Conservation (phyloP, 2,329 filamentous ascomycete species). For the Orbilia quercus region DNA sequence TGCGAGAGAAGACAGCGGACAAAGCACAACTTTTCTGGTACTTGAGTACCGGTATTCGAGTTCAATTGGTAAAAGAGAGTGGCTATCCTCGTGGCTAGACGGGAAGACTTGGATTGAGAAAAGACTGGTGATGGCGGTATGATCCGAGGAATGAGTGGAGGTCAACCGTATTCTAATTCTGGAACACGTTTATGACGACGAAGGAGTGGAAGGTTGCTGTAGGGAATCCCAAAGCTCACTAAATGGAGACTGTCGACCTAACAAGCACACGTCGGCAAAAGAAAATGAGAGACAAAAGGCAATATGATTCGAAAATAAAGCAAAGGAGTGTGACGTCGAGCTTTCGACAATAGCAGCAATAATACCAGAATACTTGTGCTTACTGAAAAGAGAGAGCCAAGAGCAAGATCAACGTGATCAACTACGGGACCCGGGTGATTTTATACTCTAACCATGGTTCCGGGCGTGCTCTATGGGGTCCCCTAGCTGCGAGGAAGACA, state of each 20-base stretch:
- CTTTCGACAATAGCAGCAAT: slow-evolving; percentile 40
- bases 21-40: slow-evolving; percentile 8
- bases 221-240: slow-evolving; percentile 26
- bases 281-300: slow-evolving; percentile 1
- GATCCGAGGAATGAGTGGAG: neutral
- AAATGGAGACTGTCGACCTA: slow-evolving; percentile 39
- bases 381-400: slow-evolving; percentile 1
- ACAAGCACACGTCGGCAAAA: slow-evolving; percentile 13
- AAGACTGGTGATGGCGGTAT: neutral
- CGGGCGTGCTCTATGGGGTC: slow-evolving; percentile 12
- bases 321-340: slow-evolving; percentile 54
- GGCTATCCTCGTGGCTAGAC: slow-evolving; percentile 3
- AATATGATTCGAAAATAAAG: too few species aligned
- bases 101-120: neutral
- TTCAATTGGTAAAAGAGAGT: neutral
- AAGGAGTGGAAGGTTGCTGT: slow-evolving; percentile 32
- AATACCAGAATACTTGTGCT: slow-evolving; percentile 30
- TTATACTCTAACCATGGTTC: slow-evolving; percentile 49
- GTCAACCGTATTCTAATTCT: neutral
- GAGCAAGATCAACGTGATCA: slow-evolving; percentile 42
- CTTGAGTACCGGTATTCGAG: neutral
- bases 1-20: neutral
- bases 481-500: slow-evolving; percentile 8
- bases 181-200: neutral
- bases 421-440: slow-evolving; percentile 22